Conservation (phyloP, 2,329 filamentous ascomycete species). For the Emydomyces testavorans region DNA sequence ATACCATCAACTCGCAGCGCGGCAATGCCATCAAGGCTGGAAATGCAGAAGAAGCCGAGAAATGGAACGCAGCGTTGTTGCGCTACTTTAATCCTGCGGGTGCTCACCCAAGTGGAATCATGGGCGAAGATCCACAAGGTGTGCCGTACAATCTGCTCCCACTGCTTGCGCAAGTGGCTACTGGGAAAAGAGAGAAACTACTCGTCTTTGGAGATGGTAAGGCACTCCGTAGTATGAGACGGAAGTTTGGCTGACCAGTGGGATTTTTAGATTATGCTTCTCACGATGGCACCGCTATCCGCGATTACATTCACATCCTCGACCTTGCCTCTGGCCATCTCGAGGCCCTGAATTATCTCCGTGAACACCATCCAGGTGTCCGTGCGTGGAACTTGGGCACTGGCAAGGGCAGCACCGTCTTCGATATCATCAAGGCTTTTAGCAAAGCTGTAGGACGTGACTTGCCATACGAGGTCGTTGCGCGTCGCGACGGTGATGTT, state of each 20-base stretch:
- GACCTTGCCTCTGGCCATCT: slow-evolving; percentile 80
- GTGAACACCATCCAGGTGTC: slow-evolving; percentile 72
- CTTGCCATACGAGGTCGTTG: slow-evolving; percentile 75
- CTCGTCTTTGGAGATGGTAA: slow-evolving; percentile 86
- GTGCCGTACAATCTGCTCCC: slow-evolving; percentile 93
- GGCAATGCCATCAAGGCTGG: slow-evolving; percentile 69
- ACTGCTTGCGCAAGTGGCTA: slow-evolving; percentile 87
- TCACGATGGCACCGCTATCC: slow-evolving; percentile 82
- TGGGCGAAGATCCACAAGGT: slow-evolving; percentile 96
- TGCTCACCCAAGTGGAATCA: slow-evolving; percentile 85
- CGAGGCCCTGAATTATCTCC: slow-evolving; percentile 80
- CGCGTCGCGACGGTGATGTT: slow-evolving; percentile 76
- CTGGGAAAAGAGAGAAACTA: slow-evolving; percentile 86
- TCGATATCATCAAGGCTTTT: slow-evolving; percentile 96
- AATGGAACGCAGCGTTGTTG: slow-evolving; percentile 87
- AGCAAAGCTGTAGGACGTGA: slow-evolving; percentile 73
- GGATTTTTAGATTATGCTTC: slow-evolving; percentile 64
- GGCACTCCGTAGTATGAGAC: too few relatives aligned
- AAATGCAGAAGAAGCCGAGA: slow-evolving; percentile 56
- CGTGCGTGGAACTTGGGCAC: slow-evolving; percentile 95
- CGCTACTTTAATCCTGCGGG: slow-evolving; percentile 98
- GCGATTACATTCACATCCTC: slow-evolving; percentile 95
- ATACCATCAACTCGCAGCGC: slow-evolving; percentile 78
- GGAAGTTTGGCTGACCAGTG: neutral
- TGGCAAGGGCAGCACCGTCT: slow-evolving; percentile 86